Conservation (phyloP, 208 protist species). For the Acanthamoeba comandoni region DNA sequence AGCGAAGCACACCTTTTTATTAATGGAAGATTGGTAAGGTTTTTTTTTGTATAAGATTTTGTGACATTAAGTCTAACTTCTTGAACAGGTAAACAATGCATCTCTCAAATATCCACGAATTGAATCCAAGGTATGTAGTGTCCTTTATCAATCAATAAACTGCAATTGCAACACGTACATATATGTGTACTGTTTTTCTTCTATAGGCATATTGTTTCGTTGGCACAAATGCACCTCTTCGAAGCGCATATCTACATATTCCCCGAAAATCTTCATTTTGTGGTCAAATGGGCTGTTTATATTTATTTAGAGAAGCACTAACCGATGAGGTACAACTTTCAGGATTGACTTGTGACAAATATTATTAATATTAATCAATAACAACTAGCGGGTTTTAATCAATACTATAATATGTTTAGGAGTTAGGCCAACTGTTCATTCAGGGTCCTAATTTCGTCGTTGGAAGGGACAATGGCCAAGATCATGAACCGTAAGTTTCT, state of each 20-base stretch:
- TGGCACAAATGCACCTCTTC: slow-evolving; percentile 23
- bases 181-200: too few relatives aligned
- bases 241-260: slow-evolving; percentile 16
- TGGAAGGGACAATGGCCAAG: not conserved
- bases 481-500: slow-evolving; percentile 10
- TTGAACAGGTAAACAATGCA: slow-evolving; percentile 32
- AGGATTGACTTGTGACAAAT: not conserved
- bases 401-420: not conserved
- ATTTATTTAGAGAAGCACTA: slow-evolving; percentile 39
- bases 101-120: slow-evolving; percentile 16
- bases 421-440: not conserved
- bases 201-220: slow-evolving; percentile 4
- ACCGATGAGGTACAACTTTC: slow-evolving; percentile 35
- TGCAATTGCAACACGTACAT: too few relatives aligned
- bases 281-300: slow-evolving; percentile 51
- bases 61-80: not conserved
- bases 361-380: not conserved
- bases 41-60: not conserved
- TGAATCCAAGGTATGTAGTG: too few relatives aligned
- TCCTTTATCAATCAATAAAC: too few relatives aligned
- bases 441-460: slow-evolving; percentile 42
- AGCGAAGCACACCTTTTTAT: slow-evolving; percentile 50
- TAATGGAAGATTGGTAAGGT: slow-evolving; percentile 38
- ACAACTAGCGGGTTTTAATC: not conserved
- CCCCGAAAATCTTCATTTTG: slow-evolving; percentile 38